phyloP scores from a whole-genome alignment of 352 stramenopile species.

The Plasmopara viticola region DNA sequence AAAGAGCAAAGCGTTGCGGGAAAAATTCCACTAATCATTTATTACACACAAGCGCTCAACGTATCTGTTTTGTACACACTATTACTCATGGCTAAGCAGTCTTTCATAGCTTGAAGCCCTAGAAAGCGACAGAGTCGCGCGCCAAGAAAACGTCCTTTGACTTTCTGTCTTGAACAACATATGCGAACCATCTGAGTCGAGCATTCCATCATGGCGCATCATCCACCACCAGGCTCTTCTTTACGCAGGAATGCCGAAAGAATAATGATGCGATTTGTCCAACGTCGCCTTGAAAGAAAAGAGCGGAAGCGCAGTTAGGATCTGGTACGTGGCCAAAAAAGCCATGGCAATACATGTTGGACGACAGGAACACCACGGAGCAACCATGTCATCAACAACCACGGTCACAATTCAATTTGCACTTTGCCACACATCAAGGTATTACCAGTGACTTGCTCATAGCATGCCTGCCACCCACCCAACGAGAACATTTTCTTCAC shows the following conservation, averaged over 20 bases:
- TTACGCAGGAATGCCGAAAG: neutral
- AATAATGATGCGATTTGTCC: conserved; percentile 10
- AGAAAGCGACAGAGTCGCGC: neutral
- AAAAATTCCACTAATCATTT: neutral
- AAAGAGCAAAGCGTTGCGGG: neutral
- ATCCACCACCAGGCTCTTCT: neutral
- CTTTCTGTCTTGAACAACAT: neutral
- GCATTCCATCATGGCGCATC: neutral
- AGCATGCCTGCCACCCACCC: conserved; percentile 9
- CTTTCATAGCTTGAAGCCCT: neutral
- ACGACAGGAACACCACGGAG: conserved; percentile 7
- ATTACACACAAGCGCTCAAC: neutral
- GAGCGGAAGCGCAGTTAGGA: conserved; percentile 22
- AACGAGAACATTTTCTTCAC: neutral
- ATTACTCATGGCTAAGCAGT: neutral
- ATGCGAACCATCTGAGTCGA: neutral
- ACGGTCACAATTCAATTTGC: conserved; percentile 23
- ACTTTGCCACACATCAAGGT: neutral
- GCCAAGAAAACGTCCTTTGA: neutral
- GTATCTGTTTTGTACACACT: neutral
- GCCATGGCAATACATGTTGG: conserved; percentile 7
- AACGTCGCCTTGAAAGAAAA: conserved; percentile 24
- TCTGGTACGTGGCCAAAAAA: conserved; percentile 25
- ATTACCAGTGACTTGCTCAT: too few species aligned
- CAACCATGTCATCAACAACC: neutral